Evolutionary conservation across 2,329 filamentous ascomycete genomes (phyloP), one percentile per base, ranked within the genome.

Genomic region (Beauveria caledonica): DNA sequence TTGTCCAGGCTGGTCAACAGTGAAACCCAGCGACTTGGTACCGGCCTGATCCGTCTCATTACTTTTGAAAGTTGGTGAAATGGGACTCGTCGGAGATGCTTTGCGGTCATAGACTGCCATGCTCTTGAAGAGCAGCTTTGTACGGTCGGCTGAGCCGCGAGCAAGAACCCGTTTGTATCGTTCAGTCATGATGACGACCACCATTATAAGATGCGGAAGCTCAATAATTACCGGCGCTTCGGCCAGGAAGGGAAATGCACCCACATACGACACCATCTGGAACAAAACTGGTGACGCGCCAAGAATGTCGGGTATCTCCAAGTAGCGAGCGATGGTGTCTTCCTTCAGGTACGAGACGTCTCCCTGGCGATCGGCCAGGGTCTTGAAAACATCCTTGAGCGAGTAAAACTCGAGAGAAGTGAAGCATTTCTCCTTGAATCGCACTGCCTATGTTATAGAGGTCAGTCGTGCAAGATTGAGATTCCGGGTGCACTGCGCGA

Each of bases 241-340:
- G 57, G 83, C 80, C 2, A 88, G 77, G 64, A 90, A 90, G 0
- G 88, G 88, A 62, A 92, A 91, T 1, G 88, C 85, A 36, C 86
- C 88, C 1, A 90, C 77, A 65, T 86, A 88, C 5, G 85, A 86
- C 2, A 86, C 71, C 79, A 90, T 87, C 67, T 89, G 86, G 68
- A 89, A 90, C 50, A 91, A 68, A 48, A 91, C 80, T 2, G 86
- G 80, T 4, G 86, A 87, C 8, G 83, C 86, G 55, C 79, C 81
- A 27, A 91, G 75, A 27, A 86, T 80, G 68, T 90, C 87, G 3
- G 88, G 88, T 21, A 92, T 80, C 72, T 89, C 86, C 49, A 92
- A 81, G 70, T 89, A 91, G 39, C 86, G 82, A 62, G 85, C 82
- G 64, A 91, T 75, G 11, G 87, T 90, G 56, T 87, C 82, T 68